phyloP scores from a whole-genome alignment of 176 grass and related monocot genomes.

The Triticum timopheevii region DNA sequence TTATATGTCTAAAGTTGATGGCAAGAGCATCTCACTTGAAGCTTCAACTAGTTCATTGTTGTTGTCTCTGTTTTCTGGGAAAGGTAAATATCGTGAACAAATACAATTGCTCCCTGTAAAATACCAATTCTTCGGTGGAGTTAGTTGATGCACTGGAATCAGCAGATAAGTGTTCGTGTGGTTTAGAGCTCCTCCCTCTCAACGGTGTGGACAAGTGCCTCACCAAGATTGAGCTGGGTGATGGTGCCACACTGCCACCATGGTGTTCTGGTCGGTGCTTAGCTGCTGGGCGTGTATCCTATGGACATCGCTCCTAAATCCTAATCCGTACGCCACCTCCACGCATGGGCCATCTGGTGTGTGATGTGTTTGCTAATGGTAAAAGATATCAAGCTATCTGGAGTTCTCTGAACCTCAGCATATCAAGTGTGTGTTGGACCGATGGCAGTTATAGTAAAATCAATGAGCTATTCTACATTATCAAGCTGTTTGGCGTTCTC shows the following conservation, averaged over 20 bases:
- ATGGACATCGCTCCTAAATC: background rate
- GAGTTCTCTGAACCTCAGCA: background rate
- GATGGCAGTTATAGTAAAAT: background rate
- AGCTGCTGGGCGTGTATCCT: too few relatives aligned
- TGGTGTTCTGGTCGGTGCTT: too few relatives aligned
- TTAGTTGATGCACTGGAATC: background rate
- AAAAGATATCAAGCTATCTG: background rate
- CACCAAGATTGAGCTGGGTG: background rate
- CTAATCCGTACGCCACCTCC: background rate
- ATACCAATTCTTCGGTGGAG: background rate
- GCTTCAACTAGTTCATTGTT: constrained; percentile 6
- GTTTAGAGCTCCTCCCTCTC: background rate
- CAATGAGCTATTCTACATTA: background rate
- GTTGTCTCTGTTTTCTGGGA: background rate
- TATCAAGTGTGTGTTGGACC: background rate
- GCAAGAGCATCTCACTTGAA: background rate
- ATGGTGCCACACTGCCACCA: background rate
- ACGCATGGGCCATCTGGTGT: background rate
- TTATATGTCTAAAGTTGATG: constrained; percentile 12
- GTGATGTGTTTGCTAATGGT: background rate
- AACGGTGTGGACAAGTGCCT: background rate
- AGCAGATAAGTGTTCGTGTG: background rate
- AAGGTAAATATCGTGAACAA: background rate
- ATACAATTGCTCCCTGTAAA: constrained; percentile 8
- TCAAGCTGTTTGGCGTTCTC: background rate